A percentile compares a stretch with the other conserved stretches of the same genome.
Conservation (phyloP, 306 rosid species). For the Vachellia collinsii region DNA sequence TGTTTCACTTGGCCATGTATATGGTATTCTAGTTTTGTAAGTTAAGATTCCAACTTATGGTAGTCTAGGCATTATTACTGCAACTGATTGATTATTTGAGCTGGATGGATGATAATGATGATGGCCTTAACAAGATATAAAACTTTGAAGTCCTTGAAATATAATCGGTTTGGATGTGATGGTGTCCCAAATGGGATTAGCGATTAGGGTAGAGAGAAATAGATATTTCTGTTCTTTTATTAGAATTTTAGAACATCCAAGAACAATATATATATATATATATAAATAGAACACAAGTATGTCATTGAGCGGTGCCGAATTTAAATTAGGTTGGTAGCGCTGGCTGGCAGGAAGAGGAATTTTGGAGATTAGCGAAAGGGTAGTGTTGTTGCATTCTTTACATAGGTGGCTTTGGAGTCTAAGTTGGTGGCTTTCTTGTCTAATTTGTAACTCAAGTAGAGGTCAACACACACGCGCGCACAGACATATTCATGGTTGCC, state of each 20-base stretch:
- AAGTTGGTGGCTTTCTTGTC: constrained; percentile 14
- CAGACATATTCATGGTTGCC: background rate
- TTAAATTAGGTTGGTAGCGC: background rate
- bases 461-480: too few species aligned
- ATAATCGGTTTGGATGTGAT: background rate
- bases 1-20: background rate
- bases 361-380: constrained; percentile 25
- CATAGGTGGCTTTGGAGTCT: background rate
- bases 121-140: background rate
- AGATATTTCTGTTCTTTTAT: background rate
- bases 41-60: constrained; percentile 4
- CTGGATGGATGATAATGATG: constrained; percentile 4
- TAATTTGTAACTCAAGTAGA: constrained; percentile 7
- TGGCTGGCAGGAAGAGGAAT: background rate
- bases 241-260: constrained; percentile 8
- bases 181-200: background rate
- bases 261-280: background rate
- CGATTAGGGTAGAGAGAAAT: background rate
- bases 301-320: background rate
- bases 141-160: background rate
- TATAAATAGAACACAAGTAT: background rate
- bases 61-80: background rate
- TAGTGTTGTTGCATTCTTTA: constrained; percentile 1
- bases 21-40: background rate
- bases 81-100: background rate